Base-by-base conservation (phyloP, 371 early-diverging fungal genomes). In the Lichtheimia hyalospora region DNA sequence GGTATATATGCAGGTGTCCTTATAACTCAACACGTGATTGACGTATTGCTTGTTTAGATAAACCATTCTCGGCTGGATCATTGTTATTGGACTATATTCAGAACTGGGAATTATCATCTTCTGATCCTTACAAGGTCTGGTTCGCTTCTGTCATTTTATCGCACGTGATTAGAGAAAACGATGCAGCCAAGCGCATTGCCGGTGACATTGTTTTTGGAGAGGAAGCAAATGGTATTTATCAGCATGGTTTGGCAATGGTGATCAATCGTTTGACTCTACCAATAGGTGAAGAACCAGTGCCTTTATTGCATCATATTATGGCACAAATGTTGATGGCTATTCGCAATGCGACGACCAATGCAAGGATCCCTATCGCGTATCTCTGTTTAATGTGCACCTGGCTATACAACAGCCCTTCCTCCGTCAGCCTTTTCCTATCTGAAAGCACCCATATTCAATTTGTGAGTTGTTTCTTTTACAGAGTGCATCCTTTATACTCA, bases 401-500 rank as follows among this genome's bases (percentile, higher is more conserved):
- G 97, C 77, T 96, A 52, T 88, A 84, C 61, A 89, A 89, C 20
- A 92, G 89, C 53, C 87, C 92, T 3, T 63, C 72, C 21, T 90
- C 89, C 15, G 93, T 95, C 39, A 78, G 84, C 10, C 85, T 89
- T 62, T 89, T 95, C 60, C 71, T 97, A 41, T 84, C 91, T n/a
- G 95, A 96, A 69, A 91, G 91, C 18, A 85, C 91, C 6, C 92
- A 94, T 70, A 73, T 94, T 27, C 91, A 94, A 64, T 96, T 95
- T 79, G 93, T 94, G 85, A 64, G 84, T 74, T 41, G 41, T 6
- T 6, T 34, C 34, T 20, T 39, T 16, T 16, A 5, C 34, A 49
- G 10, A 13, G 5, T n/a, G 16, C 3, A 34, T 14, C 2, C 14
- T 49, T 27, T 14, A 23, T 61, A 25, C 43, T 50, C 34, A 41